A percentile compares a stretch with the other conserved stretches of the same genome.
phyloP scores from a whole-genome alignment of 768 basidiomycete species.

The Boletellus emodensis region DNA sequence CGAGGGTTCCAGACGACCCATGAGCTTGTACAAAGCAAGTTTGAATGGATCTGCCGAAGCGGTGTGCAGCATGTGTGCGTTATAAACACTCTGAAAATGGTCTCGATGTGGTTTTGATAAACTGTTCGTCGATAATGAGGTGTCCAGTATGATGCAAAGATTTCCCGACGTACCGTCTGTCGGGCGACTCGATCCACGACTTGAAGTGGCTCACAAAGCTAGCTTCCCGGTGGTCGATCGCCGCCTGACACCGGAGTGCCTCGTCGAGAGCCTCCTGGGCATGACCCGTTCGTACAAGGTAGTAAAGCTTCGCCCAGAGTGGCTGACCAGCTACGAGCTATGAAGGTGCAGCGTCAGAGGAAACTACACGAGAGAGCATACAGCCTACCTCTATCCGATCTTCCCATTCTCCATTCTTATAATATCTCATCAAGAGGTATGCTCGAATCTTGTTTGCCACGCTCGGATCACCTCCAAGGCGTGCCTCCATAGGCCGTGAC shows the following conservation, averaged over 20 bases:
- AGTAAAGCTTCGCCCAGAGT: constrained; percentile 93
- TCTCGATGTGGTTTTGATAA: constrained; percentile 73
- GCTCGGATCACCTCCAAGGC: constrained; percentile 88
- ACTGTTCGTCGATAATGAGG: constrained; percentile 32
- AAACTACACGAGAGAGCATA: not conserved
- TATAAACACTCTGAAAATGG: constrained; percentile 75
- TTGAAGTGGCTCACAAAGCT: constrained; percentile 81
- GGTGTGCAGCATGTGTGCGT: constrained; percentile 86
- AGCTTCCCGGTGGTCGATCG: constrained; percentile 72
- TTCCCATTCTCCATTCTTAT: constrained; percentile 79
- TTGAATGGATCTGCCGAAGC: constrained; percentile 92
- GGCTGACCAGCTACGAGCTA: constrained; percentile 84
- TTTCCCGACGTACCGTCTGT: constrained; percentile 55
- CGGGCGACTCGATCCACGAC: constrained; percentile 77
- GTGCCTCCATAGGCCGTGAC: constrained; percentile 76
- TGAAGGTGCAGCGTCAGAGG: constrained; percentile 4
- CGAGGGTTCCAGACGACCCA: constrained; percentile 85
- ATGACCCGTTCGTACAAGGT: constrained; percentile 85
- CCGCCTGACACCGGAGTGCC: constrained; percentile 62
- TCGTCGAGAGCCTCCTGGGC: constrained; percentile 75
- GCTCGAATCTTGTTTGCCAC: constrained; percentile 86
- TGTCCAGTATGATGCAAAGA: not conserved
- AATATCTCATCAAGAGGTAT: constrained; percentile 77
- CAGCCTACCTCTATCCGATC: constrained; percentile 76
- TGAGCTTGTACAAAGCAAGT: constrained; percentile 90